phyloP scores from a whole-genome alignment of 2,329 filamentous ascomycete genomes.

The Colletotrichum sp. region DNA sequence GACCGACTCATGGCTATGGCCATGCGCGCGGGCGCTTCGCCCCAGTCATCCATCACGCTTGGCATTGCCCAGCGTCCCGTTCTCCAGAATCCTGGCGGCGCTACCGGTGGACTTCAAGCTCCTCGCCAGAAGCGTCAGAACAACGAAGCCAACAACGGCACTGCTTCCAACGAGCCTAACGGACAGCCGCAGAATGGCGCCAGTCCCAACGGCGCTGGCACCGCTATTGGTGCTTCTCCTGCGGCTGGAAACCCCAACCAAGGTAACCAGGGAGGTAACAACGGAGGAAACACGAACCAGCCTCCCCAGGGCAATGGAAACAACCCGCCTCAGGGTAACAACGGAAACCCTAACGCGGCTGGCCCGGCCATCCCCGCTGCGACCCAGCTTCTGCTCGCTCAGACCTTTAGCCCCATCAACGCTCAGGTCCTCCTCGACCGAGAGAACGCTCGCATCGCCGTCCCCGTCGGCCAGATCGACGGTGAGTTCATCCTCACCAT shows the following conservation, averaged over 20 bases:
- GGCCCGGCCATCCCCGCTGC: conserved; percentile 20
- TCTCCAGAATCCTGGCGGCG: conserved; percentile 25
- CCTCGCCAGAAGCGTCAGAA: conserved; percentile 16
- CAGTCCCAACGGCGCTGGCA: neutral
- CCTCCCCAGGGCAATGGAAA: neutral
- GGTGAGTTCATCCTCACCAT: conserved; percentile 27
- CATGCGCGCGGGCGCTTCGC: conserved; percentile 22
- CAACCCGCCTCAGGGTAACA: neutral
- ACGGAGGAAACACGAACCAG: neutral
- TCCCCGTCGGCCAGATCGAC: conserved; percentile 24
- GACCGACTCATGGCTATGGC: conserved; percentile 25
- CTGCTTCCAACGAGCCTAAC: neutral
- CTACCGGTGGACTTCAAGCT: conserved; percentile 9
- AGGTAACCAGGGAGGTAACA: neutral
- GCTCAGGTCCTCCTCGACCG: conserved; percentile 21
- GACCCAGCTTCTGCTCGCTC: conserved; percentile 24
- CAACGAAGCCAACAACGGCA: conserved; percentile 9
- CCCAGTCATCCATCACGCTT: conserved; percentile 22
- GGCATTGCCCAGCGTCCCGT: conserved; percentile 26
- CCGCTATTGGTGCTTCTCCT: neutral
- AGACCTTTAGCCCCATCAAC: conserved; percentile 25
- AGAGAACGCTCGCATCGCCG: conserved; percentile 24
- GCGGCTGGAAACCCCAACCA: neutral
- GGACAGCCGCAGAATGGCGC: neutral
- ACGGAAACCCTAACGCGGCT: neutral